Base-by-base conservation (phyloP, 1,284 basidiomycete genomes). In the Puccinia brachypodii region DNA sequence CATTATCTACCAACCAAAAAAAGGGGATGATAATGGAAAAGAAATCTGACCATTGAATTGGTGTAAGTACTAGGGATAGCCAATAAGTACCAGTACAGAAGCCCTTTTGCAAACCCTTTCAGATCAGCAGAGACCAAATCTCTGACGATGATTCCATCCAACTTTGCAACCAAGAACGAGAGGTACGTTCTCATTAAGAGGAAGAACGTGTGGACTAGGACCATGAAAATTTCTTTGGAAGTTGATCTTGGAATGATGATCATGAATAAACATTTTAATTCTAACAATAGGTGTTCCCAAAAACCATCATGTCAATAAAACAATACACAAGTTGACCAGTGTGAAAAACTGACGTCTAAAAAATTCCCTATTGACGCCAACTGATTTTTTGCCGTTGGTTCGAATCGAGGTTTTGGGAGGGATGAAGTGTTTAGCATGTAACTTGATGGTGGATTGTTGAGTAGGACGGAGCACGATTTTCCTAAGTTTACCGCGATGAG, bases 51-150 rank as follows among this genome's bases (percentile, higher is more conserved):
- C 94, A 98, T 96, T 0, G 94, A 92, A 86, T 99, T 98, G 0
- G 96, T 98, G 86, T 96, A 96, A 25, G 94, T 96, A 85, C 93
- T 95, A 0, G 96, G 96, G 36, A 98, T 89, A 0, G 95, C 94
- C 8, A 99, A 89, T 7, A 91, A 88, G 85, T 96, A 97, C 96
- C 96, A 98, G 82, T 94, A 89, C 0, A 89, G 92, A 0, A 98
- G 88, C 0, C 95, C 95, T 74, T 90, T 90, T 19, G 94, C 83
- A 87, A 98, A 98, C 0, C 94, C 95, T 77, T 89, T 90, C 0
- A 91, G 93, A 85, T 98, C 92, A 0, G 94, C 95, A 76, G 83
- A 14, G 74, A 93, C 95, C 80, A 98, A 89, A 87, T 96, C 93
- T 80, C 94, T 88, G 9, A 97, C 96, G 84, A 98, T 94, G 56